These are phyloP conservation scores for Aspergillus haitiensis DNA, from an alignment of 495 filamentous ascomycete genomes.

Conservation along the genomic window DNA sequence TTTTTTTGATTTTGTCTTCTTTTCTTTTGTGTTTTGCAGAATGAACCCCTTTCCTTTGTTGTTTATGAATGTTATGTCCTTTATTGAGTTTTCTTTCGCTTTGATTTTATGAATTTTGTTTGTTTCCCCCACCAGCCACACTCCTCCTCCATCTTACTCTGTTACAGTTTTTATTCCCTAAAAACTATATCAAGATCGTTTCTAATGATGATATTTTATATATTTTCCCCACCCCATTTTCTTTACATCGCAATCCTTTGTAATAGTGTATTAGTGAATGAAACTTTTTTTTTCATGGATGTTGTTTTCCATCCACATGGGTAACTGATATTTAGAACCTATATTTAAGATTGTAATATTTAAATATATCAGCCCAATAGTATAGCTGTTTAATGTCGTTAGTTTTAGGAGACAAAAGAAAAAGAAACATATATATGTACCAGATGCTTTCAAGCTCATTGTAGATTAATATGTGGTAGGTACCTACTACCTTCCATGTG, in stretches of 20 bases:
- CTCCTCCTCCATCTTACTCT: neutral
- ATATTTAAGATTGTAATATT: too few relatives aligned
- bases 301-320: too few relatives aligned
- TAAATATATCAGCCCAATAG: too few relatives aligned
- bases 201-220: too few relatives aligned
- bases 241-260: neutral
- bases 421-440: too few relatives aligned
- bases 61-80: constrained; percentile 9
- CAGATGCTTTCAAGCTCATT: too few relatives aligned
- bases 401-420: too few relatives aligned
- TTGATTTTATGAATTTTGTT: constrained; percentile 1
- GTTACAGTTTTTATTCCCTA: neutral
- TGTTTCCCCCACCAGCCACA: neutral
- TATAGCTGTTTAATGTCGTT: too few relatives aligned
- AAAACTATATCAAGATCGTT: neutral
- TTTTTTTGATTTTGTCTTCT: constrained; percentile 8
- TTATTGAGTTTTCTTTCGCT: neutral
- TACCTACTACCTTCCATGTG: too few relatives aligned
- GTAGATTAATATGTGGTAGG: too few relatives aligned
- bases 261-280: constrained; percentile 9
- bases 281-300: neutral
- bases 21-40: constrained; percentile 9
- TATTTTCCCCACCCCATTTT: neutral
- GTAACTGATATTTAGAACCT: too few relatives aligned
- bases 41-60: constrained; percentile 1